Conservation (phyloP, 2,329 filamentous ascomycete genomes). For the Tolypocladium tropicale region DNA sequence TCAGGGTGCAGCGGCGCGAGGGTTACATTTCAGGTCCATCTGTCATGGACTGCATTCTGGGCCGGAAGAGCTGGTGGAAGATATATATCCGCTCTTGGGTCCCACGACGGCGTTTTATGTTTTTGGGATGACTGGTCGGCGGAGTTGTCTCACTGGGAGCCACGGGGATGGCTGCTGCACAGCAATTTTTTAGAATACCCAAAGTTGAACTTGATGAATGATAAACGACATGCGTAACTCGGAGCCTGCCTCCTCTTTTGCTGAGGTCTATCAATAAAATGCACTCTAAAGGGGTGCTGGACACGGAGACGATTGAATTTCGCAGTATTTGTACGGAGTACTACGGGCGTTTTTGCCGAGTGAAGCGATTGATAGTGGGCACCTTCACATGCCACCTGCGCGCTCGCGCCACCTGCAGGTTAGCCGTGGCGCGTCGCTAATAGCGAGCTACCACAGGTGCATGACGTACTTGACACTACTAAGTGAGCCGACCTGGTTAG, state of each 20-base stretch:
- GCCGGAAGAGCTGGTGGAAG: too few relatives aligned
- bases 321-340: background rate
- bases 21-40: background rate
- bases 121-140: background rate
- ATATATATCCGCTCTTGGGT: background rate
- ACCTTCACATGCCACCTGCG: background rate
- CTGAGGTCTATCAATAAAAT: too few relatives aligned
- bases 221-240: background rate
- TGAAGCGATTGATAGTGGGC: background rate
- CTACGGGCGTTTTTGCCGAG: too few relatives aligned
- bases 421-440: background rate
- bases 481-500: background rate
- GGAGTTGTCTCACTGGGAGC: background rate
- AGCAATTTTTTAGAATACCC: background rate
- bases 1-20: background rate
- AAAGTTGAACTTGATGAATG: background rate
- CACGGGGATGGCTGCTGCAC: background rate
- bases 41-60: background rate
- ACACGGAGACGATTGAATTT: too few relatives aligned
- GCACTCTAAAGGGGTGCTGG: too few relatives aligned
- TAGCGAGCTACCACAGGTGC: background rate
- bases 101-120: background rate
- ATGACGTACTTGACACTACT: background rate
- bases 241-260: background rate
- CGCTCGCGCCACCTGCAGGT: background rate